phyloP scores from a whole-genome alignment of 495 filamentous ascomycete species.

The Clohesyomyces aquaticus region DNA sequence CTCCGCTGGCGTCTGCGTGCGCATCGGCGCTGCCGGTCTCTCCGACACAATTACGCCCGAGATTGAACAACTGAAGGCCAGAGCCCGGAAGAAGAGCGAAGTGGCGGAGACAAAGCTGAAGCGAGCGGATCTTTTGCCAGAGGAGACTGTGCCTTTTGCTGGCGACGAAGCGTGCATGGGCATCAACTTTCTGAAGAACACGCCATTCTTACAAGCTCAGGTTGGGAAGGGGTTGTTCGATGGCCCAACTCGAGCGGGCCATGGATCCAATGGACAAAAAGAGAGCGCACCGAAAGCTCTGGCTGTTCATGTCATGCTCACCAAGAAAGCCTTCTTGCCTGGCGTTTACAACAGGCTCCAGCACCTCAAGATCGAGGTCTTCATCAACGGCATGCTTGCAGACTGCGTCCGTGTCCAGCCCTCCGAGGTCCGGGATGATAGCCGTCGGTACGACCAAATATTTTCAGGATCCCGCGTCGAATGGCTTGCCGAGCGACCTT shows the following conservation, averaged over 20 bases:
- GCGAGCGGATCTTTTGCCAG: constrained; percentile 14
- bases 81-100: constrained; percentile 2
- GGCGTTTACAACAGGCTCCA: constrained; percentile 16
- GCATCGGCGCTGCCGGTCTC: constrained; percentile 23
- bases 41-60: constrained; percentile 17
- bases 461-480: constrained; percentile 48
- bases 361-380: constrained; percentile 51
- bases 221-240: constrained; percentile 39
- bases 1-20: constrained; percentile 19
- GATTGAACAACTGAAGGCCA: constrained; percentile 10
- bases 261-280: too few species aligned
- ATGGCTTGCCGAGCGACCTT: constrained; percentile 48
- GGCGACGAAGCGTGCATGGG: constrained; percentile 13
- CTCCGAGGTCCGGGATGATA: background rate
- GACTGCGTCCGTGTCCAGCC: constrained; percentile 35
- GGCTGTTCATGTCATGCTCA: constrained; percentile 42
- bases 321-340: constrained; percentile 36
- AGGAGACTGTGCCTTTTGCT: constrained; percentile 25
- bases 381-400: constrained; percentile 52
- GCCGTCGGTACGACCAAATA: constrained; percentile 26
- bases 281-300: constrained; percentile 34
- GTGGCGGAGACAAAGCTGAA: constrained; percentile 12
- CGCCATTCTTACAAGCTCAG: constrained; percentile 36
- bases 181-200: constrained; percentile 27
- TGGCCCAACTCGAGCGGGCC: background rate